These are phyloP conservation scores for Lactarius quietus DNA, from an alignment of 768 basidiomycete genomes.

Conservation along the genomic window DNA sequence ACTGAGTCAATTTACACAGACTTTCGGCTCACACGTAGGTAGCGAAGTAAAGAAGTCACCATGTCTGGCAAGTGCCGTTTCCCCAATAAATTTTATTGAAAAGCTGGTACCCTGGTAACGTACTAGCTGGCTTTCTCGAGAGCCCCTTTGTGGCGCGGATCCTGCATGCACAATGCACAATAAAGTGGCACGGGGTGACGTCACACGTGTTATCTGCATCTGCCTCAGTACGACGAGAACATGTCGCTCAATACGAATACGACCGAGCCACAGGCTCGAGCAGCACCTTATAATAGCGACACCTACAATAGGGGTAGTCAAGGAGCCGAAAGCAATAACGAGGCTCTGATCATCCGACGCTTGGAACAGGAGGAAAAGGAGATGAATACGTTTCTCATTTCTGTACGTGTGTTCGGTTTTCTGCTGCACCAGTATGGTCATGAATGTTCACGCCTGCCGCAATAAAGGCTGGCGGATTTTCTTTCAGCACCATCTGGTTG, in stretches of 20 bases:
- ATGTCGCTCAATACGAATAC: not conserved
- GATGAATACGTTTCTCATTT: not conserved
- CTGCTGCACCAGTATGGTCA: not conserved
- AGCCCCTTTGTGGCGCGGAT: not conserved
- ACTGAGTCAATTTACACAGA: too few species aligned
- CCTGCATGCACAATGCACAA: too few species aligned
- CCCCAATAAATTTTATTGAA: too few species aligned
- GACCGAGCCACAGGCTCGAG: too few species aligned
- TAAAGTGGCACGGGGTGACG: not conserved
- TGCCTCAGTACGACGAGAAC: not conserved
- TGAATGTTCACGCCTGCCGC: not conserved
- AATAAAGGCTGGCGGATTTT: not conserved
- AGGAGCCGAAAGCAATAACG: not conserved
- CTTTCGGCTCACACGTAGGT: too few species aligned
- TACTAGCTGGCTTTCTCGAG: too few species aligned
- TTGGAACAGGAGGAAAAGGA: not conserved
- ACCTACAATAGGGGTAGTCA: not conserved
- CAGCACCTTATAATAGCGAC: not conserved
- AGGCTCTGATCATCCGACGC: not conserved
- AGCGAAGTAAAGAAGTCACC: too few species aligned
- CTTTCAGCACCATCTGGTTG: not conserved
- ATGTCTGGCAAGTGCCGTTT: too few species aligned
- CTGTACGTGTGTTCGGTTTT: constrained; percentile 12
- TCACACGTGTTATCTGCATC: not conserved
- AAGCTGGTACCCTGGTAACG: too few species aligned